Percentiles rank a stretch among this genome's conserved stretches.
These are phyloP conservation scores for Hypoxylon trugodes DNA, from an alignment of 495 filamentous ascomycete species.

Conservation along the genomic window DNA sequence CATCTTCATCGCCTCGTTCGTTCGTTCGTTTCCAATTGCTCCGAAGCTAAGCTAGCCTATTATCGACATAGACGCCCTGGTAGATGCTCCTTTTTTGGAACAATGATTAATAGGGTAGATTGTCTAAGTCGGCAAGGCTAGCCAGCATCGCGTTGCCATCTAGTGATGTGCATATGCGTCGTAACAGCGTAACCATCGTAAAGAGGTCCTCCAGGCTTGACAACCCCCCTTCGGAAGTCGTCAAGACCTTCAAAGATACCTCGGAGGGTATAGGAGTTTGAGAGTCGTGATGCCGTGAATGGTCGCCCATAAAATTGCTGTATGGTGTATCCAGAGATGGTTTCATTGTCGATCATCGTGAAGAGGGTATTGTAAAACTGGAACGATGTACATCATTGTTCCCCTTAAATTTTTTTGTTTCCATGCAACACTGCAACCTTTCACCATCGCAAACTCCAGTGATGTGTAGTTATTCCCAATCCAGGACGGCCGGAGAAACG, in stretches of 20 bases:
- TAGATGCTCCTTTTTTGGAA: conserved; percentile 38
- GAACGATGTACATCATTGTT: conserved; percentile 38
- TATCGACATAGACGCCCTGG: conserved; percentile 22
- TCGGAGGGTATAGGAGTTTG: conserved; percentile 49
- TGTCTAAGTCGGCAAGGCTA: conserved; percentile 31
- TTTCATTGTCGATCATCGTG: conserved; percentile 46
- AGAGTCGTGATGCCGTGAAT: conserved; percentile 50
- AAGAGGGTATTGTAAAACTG: conserved; percentile 44
- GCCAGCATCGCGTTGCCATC: conserved; percentile 42
- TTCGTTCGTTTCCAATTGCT: conserved; percentile 42
- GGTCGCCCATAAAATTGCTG: conserved; percentile 49
- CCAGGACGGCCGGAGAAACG: conserved; percentile 36
- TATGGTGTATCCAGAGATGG: conserved; percentile 50
- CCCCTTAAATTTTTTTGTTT: conserved; percentile 39
- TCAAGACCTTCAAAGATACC: conserved; percentile 40
- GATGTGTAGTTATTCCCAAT: conserved; percentile 36
- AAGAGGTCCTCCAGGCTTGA: conserved; percentile 42
- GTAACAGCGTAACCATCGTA: conserved; percentile 50
- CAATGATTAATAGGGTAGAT: conserved; percentile 44
- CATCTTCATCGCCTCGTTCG: conserved; percentile 41
- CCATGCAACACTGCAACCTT: conserved; percentile 39
- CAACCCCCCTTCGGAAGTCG: conserved; percentile 31
- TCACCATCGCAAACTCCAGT: conserved; percentile 43
- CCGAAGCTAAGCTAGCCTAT: conserved; percentile 33
- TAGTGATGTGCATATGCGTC: conserved; percentile 47